Evolutionary conservation across 2,329 filamentous ascomycete species (phyloP).

Genomic region (Paecilomyces fulvus): DNA sequence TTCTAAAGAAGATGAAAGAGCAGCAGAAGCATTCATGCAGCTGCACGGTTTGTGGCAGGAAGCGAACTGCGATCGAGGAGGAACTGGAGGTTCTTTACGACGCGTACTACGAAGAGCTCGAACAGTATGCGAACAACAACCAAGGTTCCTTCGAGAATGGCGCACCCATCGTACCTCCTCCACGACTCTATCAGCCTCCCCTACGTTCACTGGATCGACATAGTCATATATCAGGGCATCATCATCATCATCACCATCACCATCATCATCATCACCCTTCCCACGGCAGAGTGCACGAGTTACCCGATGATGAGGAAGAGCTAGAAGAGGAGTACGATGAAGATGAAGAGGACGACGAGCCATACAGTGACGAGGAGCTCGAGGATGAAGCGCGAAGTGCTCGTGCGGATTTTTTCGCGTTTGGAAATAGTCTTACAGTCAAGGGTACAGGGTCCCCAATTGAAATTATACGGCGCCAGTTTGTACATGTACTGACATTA

Average conservation of each 20-base stretch:
- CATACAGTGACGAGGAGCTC: slow-evolving; percentile 56
- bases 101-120: slow-evolving; percentile 95
- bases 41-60: slow-evolving; percentile 92
- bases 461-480: neutral
- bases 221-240: slow-evolving; percentile 46
- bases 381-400: slow-evolving; percentile 54
- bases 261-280: slow-evolving; percentile 51
- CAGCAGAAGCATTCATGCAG: slow-evolving; percentile 99
- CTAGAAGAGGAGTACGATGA: slow-evolving; percentile 47
- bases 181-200: slow-evolving; percentile 54
- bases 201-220: slow-evolving; percentile 47
- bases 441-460: slow-evolving; percentile 51
- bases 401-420: slow-evolving; percentile 83
- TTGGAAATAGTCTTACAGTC: slow-evolving; percentile 93
- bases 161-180: slow-evolving; percentile 59
- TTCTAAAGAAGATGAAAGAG: slow-evolving; percentile 98
- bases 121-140: slow-evolving; percentile 88
- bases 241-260: slow-evolving; percentile 36
- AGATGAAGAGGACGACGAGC: slow-evolving; percentile 59
- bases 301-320: slow-evolving; percentile 49
- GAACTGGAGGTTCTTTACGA: slow-evolving; percentile 96
- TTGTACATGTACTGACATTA: slow-evolving; percentile 3
- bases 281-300: slow-evolving; percentile 59
- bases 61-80: slow-evolving; percentile 94
- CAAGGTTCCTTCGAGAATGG: slow-evolving; percentile 54